A percentile compares a stretch with the other conserved stretches of the same genome.
These are phyloP conservation scores for Fusarium sp. DNA, from an alignment of 2,329 filamentous ascomycete species.

Conservation along the genomic window DNA sequence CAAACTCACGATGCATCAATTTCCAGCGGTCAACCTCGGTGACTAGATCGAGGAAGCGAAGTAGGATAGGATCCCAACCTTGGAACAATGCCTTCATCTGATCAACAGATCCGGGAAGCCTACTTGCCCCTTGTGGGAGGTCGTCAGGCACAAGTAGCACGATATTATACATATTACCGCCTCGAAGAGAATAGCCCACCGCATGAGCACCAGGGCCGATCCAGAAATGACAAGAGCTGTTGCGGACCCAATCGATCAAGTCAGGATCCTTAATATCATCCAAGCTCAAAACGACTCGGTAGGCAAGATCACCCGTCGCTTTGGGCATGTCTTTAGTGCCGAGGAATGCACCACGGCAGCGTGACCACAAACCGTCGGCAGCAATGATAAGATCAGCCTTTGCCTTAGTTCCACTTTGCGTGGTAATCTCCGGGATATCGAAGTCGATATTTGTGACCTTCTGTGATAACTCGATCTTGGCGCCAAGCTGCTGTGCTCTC, in stretches of 20 bases:
- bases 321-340: constrained; percentile 63
- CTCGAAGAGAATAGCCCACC: constrained; percentile 74
- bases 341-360: constrained; percentile 66
- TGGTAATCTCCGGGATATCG: constrained; percentile 59
- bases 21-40: constrained; percentile 23
- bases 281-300: constrained; percentile 70
- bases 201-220: constrained; percentile 73
- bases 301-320: constrained; percentile 76
- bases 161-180: constrained; percentile 74
- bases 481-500: constrained; percentile 68
- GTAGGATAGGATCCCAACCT: constrained; percentile 21
- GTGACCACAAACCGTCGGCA: constrained; percentile 76
- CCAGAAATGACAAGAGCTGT: constrained; percentile 73
- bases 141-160: constrained; percentile 77
- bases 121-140: constrained; percentile 65
- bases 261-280: constrained; percentile 67
- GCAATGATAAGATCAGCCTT: constrained; percentile 62
- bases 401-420: constrained; percentile 56
- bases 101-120: constrained; percentile 17
- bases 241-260: constrained; percentile 67
- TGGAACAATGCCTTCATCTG: constrained; percentile 18
- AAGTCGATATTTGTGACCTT: constrained; percentile 65
- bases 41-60: constrained; percentile 17
- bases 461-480: constrained; percentile 64
- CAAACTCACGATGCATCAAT: constrained; percentile 15